Percentiles rank a stretch among this genome's conserved stretches.
These are phyloP conservation scores for Leccinum insolens DNA, from an alignment of 1,284 basidiomycete species.

Conservation along the genomic window DNA sequence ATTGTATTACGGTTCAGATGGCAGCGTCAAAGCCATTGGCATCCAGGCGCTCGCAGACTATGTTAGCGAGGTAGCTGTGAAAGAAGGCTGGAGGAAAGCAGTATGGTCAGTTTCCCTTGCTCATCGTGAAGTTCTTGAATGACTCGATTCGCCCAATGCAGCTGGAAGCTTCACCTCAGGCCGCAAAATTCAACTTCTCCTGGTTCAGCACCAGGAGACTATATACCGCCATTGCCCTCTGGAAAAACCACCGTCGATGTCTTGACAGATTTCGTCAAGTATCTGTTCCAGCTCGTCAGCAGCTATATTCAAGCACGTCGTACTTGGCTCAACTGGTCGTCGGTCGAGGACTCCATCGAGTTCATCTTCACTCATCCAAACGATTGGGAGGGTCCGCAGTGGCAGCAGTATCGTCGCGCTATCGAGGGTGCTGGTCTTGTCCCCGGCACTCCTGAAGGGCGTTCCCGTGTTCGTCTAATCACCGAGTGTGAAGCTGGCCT, in stretches of 20 bases:
- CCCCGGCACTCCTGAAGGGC: no score
- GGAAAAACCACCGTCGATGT: slow-evolving; percentile 39
- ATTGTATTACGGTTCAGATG: not conserved
- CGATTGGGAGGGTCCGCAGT: slow-evolving; percentile 34
- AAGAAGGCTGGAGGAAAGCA: not conserved
- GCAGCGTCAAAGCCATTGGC: not conserved
- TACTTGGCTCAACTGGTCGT: no score
- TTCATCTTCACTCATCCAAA: slow-evolving; percentile 25
- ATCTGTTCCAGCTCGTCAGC: no score
- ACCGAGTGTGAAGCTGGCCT: no score
- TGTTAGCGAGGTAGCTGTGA: not conserved
- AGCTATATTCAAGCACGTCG: no score
- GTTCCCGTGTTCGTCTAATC: no score
- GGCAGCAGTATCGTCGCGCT: slow-evolving; percentile 37
- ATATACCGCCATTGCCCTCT: not conserved
- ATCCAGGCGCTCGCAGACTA: not conserved
- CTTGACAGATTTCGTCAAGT: slow-evolving; percentile 29
- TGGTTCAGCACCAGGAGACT: not conserved
- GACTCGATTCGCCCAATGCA: not conserved
- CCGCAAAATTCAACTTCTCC: not conserved
- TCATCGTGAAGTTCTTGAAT: not conserved
- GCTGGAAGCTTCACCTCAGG: not conserved
- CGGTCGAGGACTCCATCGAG: no score
- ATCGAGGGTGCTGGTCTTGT: slow-evolving; percentile 27
- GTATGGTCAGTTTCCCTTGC: not conserved